phyloP scores from a whole-genome alignment of 768 basidiomycete species.

The Mycena vitilis region DNA sequence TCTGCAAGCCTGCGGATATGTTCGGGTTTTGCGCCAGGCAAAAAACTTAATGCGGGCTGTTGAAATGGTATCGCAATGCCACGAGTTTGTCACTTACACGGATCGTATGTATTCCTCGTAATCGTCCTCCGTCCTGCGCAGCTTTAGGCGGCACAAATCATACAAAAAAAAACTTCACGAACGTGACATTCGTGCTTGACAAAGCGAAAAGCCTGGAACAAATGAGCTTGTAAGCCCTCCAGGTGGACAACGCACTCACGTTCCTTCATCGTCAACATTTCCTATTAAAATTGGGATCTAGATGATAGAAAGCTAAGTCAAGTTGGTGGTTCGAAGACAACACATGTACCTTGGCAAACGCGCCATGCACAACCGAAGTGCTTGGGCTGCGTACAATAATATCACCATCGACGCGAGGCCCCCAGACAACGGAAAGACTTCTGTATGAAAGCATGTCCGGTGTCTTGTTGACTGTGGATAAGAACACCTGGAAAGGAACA shows the following conservation, averaged over 20 bases:
- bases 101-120: background rate
- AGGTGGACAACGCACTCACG: slow-evolving; percentile 6
- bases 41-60: background rate
- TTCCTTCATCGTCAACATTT: slow-evolving; percentile 20
- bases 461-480: slow-evolving; percentile 46
- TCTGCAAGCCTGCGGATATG: background rate
- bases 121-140: background rate
- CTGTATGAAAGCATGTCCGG: slow-evolving; percentile 46
- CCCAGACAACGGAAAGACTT: slow-evolving; percentile 46
- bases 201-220: slow-evolving; percentile 8
- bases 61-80: too few species aligned
- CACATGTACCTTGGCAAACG: slow-evolving; percentile 45
- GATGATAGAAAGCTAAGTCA: too few species aligned
- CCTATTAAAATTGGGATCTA: slow-evolving; percentile 21
- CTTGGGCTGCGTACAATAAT: slow-evolving; percentile 50
- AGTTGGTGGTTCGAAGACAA: too few species aligned
- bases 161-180: background rate
- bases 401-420: slow-evolving; percentile 52
- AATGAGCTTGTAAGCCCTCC: background rate
- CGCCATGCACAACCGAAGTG: slow-evolving; percentile 46
- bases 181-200: slow-evolving; percentile 21
- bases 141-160: too few species aligned
- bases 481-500: slow-evolving; percentile 44
- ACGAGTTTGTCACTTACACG: background rate
- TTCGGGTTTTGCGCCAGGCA: background rate